Evolutionary conservation across 257 asterid genomes (phyloP), one percentile per base, ranked within the genome.

Genomic region (Mitragyna speciosa): DNA sequence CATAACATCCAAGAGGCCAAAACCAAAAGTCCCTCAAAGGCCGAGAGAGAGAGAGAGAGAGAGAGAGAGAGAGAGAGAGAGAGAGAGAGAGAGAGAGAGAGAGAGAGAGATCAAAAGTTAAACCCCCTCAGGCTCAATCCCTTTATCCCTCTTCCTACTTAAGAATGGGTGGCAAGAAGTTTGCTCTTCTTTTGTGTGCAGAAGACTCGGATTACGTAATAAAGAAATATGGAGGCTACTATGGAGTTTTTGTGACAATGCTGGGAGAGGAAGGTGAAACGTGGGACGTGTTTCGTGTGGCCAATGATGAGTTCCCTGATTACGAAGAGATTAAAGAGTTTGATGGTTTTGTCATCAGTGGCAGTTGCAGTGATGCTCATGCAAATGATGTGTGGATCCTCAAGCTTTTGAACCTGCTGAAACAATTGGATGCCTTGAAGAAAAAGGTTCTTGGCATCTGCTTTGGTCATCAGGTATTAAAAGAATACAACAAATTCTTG

Each of bases 161-260:
- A 75, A 76, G 84, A 48, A 91, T 91, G 97, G 97, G 90, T 24
- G 91, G 91, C 26, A 88, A 82, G 47, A 89, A 83, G 71, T 94
- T 86, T 84, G 97, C 91, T 51, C 93, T 94, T 28, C 90, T 94
- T 5, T 81, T 90, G 10, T 94, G 98, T 83, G 98, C 98, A 11
- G 96, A 94, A 3, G 98, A 93, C 76, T 89, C 97, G 0, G 98
- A 94, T 30, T 91, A 94, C 90, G 98, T 94, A 84, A 94, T 91
- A 87, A 91, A 90, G 70, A 79, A 86, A 61, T 93, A 94, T 80
- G 97, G 98, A 41, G 98, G 98, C 0, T 94, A 94, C 70, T 93
- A 87, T 69, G 97, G 97, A 5, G 96, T 94, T 3, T 94, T 91
- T 82, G 92, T 88, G 52, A 70, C 87, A 89, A 93, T 94, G 96